phyloP scores from a whole-genome alignment of 176 grass and related monocot genomes.

The Triticum monococcum region DNA sequence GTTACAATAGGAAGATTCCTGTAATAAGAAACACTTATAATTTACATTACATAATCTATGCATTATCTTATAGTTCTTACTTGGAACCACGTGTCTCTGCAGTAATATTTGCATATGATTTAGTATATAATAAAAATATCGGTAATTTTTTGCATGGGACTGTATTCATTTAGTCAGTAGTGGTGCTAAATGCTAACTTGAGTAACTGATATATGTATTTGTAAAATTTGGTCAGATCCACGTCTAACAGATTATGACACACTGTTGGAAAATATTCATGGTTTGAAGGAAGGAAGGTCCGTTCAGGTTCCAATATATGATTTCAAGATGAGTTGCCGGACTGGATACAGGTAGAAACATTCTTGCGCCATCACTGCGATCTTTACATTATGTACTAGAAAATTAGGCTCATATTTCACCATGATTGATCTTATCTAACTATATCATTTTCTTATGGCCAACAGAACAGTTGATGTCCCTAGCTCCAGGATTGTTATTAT shows the following conservation, averaged over 20 bases:
- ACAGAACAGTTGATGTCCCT: slow-evolving; percentile 89
- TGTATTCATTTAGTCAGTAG: not conserved
- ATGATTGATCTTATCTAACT: slow-evolving; percentile 19
- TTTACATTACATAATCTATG: not conserved
- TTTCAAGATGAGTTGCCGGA: slow-evolving; percentile 88
- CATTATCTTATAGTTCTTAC: slow-evolving; percentile 5
- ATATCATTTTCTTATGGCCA: slow-evolving; percentile 25
- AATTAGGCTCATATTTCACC: slow-evolving; percentile 11
- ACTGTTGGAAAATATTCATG: slow-evolving; percentile 90
- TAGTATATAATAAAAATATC: slow-evolving; percentile 1
- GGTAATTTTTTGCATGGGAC: not conserved
- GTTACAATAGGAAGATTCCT: not conserved
- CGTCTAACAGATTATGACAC: slow-evolving; percentile 92
- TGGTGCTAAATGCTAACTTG: not conserved
- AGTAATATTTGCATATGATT: not conserved
- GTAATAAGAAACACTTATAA: not conserved
- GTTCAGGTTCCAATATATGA: slow-evolving; percentile 99
- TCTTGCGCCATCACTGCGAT: slow-evolving; percentile 8
- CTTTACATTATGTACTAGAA: slow-evolving; percentile 22
- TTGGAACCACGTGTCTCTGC: slow-evolving; percentile 18
- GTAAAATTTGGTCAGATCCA: slow-evolving; percentile 69
- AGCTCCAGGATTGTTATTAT: slow-evolving; percentile 83
- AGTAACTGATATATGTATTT: slow-evolving; percentile 18
- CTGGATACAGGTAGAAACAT: slow-evolving; percentile 65
- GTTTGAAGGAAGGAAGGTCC: slow-evolving; percentile 73